Percentiles rank a stretch among this genome's conserved stretches.
Evolutionary conservation across 441 rosid species (phyloP).

Genomic region (Eutrema salsugineum): DNA sequence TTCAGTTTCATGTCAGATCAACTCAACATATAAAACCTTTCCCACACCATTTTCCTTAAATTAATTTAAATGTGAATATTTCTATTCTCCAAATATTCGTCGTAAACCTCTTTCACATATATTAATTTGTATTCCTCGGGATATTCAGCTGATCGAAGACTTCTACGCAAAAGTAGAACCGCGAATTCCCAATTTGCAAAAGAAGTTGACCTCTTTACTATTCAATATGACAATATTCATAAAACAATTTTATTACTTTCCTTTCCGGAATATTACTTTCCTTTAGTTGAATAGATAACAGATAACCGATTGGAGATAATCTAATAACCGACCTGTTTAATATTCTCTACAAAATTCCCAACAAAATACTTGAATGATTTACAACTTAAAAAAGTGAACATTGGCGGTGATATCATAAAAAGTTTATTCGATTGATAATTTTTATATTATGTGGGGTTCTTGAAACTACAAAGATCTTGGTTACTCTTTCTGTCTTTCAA

Average conservation of each 20-base stretch:
- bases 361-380: constrained; percentile 9
- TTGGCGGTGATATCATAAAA: neutral
- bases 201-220: constrained; percentile 19
- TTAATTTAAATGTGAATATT: neutral
- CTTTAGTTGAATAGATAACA: neutral
- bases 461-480: neutral
- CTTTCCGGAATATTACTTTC: neutral
- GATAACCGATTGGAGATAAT: neutral
- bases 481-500: constrained; percentile 2
- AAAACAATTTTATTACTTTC: neutral
- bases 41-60: neutral
- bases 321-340: constrained; percentile 5
- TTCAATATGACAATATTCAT: neutral
- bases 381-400: neutral
- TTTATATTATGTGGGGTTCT: neutral
- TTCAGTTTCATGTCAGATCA: neutral
- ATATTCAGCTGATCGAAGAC: constrained; percentile 21
- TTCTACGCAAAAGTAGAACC: constrained; percentile 10
- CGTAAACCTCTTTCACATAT: neutral
- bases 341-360: constrained; percentile 7
- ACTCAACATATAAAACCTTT: neutral
- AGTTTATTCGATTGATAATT: neutral
- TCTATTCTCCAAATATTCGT: constrained; percentile 20
- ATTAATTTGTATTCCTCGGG: constrained; percentile 19
- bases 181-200: constrained; percentile 1